A percentile compares a stretch with the other conserved stretches of the same genome.
Evolutionary conservation across 2,329 filamentous ascomycete species (phyloP).

Genomic region (Ascochyta clinopodiicola): DNA sequence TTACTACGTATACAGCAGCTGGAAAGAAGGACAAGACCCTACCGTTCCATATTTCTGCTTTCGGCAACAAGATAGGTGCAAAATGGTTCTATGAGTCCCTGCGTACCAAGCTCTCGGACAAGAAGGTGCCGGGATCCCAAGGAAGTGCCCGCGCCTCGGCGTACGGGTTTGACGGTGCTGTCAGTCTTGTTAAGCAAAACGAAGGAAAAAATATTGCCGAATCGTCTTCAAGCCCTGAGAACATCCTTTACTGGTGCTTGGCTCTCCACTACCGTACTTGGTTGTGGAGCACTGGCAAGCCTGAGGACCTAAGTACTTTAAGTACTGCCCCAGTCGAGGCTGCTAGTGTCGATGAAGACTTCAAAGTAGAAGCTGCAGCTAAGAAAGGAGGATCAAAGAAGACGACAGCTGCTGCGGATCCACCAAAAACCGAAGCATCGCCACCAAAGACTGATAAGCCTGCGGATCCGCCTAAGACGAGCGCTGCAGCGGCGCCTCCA

Average conservation of each 20-base stretch:
- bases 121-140: conserved; percentile 4
- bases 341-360: not conserved
- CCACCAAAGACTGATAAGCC: conserved; percentile 6
- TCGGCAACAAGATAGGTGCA: conserved; percentile 13
- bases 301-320: conserved; percentile 1
- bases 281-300: conserved; percentile 19
- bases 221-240: conserved; percentile 17
- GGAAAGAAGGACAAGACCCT: conserved; percentile 12
- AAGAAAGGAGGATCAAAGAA: conserved; percentile 11
- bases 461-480: conserved; percentile 7
- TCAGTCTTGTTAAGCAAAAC: conserved; percentile 14
- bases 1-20: conserved; percentile 9
- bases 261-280: conserved; percentile 18
- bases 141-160: conserved; percentile 4
- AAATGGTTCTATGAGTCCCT: conserved; percentile 22
- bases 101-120: conserved; percentile 14
- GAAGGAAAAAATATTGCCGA: conserved; percentile 7
- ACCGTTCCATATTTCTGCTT: conserved; percentile 18
- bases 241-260: conserved; percentile 18
- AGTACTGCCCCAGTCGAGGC: not conserved
- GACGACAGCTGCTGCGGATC: not conserved
- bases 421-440: conserved; percentile 2
- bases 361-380: conserved; percentile 1
- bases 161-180: conserved; percentile 10
- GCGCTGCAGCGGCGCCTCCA: not conserved